Evolutionary conservation across 495 filamentous ascomycete species (phyloP).

Genomic region (Hyaloscypha variabilis): DNA sequence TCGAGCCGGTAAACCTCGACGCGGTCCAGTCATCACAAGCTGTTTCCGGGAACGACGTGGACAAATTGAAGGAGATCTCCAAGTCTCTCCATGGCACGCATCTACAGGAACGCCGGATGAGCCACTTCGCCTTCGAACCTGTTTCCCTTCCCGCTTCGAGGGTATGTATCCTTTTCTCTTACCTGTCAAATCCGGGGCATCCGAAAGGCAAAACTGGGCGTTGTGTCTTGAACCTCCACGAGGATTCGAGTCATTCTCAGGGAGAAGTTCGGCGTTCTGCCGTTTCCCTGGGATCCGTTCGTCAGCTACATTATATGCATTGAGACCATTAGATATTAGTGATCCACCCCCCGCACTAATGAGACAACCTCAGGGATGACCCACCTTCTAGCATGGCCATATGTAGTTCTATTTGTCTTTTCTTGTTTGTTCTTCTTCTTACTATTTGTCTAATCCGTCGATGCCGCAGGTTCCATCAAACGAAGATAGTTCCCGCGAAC

Average conservation of each 20-base stretch:
- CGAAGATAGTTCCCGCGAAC: slow-evolving; percentile 35
- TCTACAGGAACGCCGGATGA: slow-evolving; percentile 79
- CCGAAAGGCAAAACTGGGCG: slow-evolving; percentile 10
- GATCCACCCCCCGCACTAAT: slow-evolving; percentile 25
- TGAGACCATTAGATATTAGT: slow-evolving; percentile 2
- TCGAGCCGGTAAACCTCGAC: slow-evolving; percentile 54
- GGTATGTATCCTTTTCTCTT: slow-evolving; percentile 54
- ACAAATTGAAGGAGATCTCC: slow-evolving; percentile 70
- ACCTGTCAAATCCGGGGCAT: slow-evolving; percentile 4
- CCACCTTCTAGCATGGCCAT: slow-evolving; percentile 25
- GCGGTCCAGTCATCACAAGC: slow-evolving; percentile 20
- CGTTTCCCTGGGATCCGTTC: slow-evolving; percentile 12
- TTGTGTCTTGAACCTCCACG: neutral
- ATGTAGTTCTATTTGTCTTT: slow-evolving; percentile 18
- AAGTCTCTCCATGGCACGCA: slow-evolving; percentile 69
- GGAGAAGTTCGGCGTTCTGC: neutral
- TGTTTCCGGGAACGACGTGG: slow-evolving; percentile 31
- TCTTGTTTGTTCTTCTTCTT: slow-evolving; percentile 4
- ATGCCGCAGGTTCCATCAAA: slow-evolving; percentile 35
- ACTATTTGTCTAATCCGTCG: slow-evolving; percentile 14
- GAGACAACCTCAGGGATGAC: slow-evolving; percentile 15
- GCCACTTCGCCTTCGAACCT: slow-evolving; percentile 83
- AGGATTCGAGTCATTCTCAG: neutral
- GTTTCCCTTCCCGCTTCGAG: slow-evolving; percentile 84
- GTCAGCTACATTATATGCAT: neutral